A percentile compares a stretch with the other conserved stretches of the same genome.
Conservation (phyloP, 1,284 basidiomycete species). For the Puccinia coronata region DNA sequence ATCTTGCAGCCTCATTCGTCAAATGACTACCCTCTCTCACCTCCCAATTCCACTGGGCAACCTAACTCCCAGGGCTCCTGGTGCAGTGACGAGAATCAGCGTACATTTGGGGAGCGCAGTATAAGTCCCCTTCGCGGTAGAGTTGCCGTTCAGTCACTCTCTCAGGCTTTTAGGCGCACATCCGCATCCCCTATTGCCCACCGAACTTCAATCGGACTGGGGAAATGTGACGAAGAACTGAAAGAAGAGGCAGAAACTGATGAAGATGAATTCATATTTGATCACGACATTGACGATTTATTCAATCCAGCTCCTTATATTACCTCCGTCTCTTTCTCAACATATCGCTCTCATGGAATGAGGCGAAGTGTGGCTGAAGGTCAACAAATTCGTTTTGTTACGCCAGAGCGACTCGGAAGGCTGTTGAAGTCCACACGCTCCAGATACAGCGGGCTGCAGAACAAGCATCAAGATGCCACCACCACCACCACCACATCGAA, state of each 20-base stretch:
- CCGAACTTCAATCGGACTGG: neutral
- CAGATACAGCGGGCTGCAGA: neutral
- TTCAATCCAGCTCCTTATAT: constrained; percentile 45
- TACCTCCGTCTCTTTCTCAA: constrained; percentile 35
- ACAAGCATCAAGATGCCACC: neutral
- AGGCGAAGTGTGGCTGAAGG: constrained; percentile 35
- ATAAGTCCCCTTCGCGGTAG: constrained; percentile 30
- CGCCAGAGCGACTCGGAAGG: constrained; percentile 20
- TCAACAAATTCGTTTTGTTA: constrained; percentile 30
- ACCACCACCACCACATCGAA: neutral
- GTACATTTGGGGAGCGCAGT: constrained; percentile 14
- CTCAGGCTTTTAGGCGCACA: constrained; percentile 32
- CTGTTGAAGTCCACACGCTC: constrained; percentile 37
- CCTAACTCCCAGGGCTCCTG: neutral
- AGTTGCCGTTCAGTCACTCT: constrained; percentile 23
- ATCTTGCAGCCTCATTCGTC: constrained; percentile 27
- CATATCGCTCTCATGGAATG: constrained; percentile 42
- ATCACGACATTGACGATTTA: constrained; percentile 31
- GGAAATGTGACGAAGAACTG: neutral
- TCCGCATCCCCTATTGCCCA: constrained; percentile 10
- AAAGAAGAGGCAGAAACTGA: constrained; percentile 19
- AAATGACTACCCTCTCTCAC: neutral
- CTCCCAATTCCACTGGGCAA: neutral
- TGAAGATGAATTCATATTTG: constrained; percentile 42
- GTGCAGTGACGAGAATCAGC: neutral